Evolutionary conservation across 345 rosid genomes (phyloP), one percentile per base, ranked within the genome.

Genomic region (Noccaea bulbosa): DNA sequence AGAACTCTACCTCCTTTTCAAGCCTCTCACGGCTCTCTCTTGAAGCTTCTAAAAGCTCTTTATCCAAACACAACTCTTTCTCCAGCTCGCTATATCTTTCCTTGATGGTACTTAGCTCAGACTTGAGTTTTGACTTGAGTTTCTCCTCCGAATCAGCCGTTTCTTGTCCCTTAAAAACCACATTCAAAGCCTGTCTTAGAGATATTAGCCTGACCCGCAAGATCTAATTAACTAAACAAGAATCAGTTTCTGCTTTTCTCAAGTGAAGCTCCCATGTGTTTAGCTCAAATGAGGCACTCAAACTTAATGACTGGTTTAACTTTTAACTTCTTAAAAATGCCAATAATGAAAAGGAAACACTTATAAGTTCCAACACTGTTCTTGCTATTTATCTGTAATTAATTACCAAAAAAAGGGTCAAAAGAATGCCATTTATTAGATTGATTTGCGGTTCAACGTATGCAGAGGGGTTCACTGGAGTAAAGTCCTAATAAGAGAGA

Each of bases 131-230:
- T 80, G 37, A 53, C 51, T 73, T 74, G 62, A 82, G 70, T 66
- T 76, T 73, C 81, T 83, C 80, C 79, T 81, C 62, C 79, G 71
- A 67, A 56, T 40, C 43, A 55, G 84, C 77, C 47, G 76, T 52
- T 73, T 82, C 86, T 75, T 40, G 82, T 72, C 67, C 93, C 95
- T 92, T 88, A 57, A 82, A 74, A 74, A 60, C 3, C 79, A 82
- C 80, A 81, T 76, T 50, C 39, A 83, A 82, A 83, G 79, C 68
- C 81, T 77, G 67, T 73, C 81, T 81, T 81, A 77, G 63, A 62
- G n/a, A 62, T 37, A 74, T 33, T 37, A 61, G 16, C 17, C 70
- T 52, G 78, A 60, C 50, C 39, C 39, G 60, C 69, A 58, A 14
- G 9, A 55, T 45, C 41, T 50, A 41, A 45, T 6, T 16, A 14